A percentile compares a stretch with the other conserved stretches of the same genome.
Conservation (phyloP, 148 eudicot species). For the Silene conica region DNA sequence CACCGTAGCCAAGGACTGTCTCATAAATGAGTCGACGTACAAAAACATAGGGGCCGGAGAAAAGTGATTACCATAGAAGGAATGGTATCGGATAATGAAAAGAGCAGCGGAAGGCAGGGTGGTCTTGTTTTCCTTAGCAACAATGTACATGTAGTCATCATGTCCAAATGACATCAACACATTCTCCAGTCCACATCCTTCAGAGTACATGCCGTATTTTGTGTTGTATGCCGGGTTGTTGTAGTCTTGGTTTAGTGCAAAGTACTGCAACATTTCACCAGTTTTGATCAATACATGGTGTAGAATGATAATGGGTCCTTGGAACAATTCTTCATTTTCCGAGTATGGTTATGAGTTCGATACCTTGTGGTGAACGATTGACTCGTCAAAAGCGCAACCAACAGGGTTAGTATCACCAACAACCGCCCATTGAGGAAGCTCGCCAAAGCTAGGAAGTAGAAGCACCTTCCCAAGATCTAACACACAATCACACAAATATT, state of each 20-base stretch:
- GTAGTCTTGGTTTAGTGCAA: constrained; percentile 40
- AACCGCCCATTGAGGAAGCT: constrained; percentile 86
- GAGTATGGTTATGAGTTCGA: too few relatives aligned
- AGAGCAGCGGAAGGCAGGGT: constrained; percentile 49
- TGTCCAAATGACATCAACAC: constrained; percentile 55
- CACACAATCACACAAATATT: background rate
- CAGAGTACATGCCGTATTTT: constrained; percentile 38
- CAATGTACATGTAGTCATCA: constrained; percentile 62
- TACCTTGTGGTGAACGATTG: constrained; percentile 87
- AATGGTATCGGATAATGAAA: constrained; percentile 50
- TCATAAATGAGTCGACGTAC: too few relatives aligned
- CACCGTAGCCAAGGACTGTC: too few relatives aligned
- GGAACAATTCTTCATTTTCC: too few relatives aligned
- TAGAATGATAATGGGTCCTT: too few relatives aligned
- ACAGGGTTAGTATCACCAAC: constrained; percentile 83
- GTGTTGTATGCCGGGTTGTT: constrained; percentile 50
- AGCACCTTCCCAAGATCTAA: constrained; percentile 87
- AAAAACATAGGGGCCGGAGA: background rate
- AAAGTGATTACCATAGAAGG: constrained; percentile 37
- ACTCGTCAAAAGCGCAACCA: constrained; percentile 76
- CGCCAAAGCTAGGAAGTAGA: constrained; percentile 64
- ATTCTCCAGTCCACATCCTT: constrained; percentile 55
- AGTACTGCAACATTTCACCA: constrained; percentile 32
- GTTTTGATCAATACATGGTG: background rate
- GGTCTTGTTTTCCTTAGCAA: constrained; percentile 44